Evolutionary conservation across 352 stramenopile genomes (phyloP), one percentile per base, ranked within the genome.

Genomic region (Thalassiosira hispida): DNA sequence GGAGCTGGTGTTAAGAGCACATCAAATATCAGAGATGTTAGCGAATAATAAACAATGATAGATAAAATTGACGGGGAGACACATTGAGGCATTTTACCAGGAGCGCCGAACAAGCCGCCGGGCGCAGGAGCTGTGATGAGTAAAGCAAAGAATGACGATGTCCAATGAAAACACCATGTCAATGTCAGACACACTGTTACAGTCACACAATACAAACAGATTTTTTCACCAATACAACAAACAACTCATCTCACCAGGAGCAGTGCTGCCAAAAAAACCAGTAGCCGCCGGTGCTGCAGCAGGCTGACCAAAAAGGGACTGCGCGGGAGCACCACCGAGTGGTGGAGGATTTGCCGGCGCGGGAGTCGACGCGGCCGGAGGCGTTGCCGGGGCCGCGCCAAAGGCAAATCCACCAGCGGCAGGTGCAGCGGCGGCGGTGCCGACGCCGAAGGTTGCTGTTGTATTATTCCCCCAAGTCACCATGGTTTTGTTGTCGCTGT

Each of bases 381-480:
- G 56, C 31, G 70, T 53, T 16, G 53, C 44, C 14, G 53, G 46
- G 47, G 18, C 61, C 0, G 2, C 38, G 14, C 67, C 67, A 4
- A 59, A 56, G 9, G 14, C 33, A n/a, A 60, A 46, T 46, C 35
- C 66, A 29, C 11, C 14, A 25, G 4, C 40, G 1, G 20, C 14
- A 7, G 53, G 38, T 14, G 63, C 31, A 27, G 63, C 63, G 49
- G 53, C 57, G 46, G 42, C 18, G 11, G 64, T 71, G 49, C 35
- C 42, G 8, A 42, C 46, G n/a, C 61, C 75, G 61, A 87, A 85
- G 18, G 73, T 79, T n/a, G 79, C 72, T 1, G 80, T 81, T 20
- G 77, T 88, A 62, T 88, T 91, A 23, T 40, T 60, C 53, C 86
- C 86, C 86, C 86, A 92, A 63, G 84, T 92, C 29, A 92, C 84